Base-by-base conservation (phyloP, 305 asterid species). In the Solanum hybrid region DNA sequence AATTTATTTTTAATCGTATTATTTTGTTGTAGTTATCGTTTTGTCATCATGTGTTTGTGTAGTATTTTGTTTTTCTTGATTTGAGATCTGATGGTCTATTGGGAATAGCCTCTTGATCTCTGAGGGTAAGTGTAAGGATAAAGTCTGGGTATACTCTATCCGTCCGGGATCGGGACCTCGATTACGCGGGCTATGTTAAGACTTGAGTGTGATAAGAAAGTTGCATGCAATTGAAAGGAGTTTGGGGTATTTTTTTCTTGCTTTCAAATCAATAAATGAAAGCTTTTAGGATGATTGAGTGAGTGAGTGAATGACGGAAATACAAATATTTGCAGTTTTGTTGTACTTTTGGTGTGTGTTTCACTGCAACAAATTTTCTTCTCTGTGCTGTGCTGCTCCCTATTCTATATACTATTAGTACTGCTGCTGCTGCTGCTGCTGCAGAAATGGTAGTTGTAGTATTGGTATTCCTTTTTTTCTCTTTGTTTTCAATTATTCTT, bases 271-370 rank as follows among this genome's bases (percentile, higher is more conserved):
- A 84, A 51, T 84, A 93, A 60, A 31, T 76, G 38, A 77, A 32
- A 78, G 79, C 90, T 91, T 94, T 93, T 89, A 75, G 89, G 91
- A 89, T 92, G 93, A 94, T 88, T 94, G 98, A 97, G 92, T 95
- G 98, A 95, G 91, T 91, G 95, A 93, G 69, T 71, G 77, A 71
- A 12, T 79, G 60, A 79, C 85, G 92, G 91, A 75, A 69, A 40
- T 92, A 90, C 90, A 69, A 73, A 89, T 66, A 86, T 92, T 79
- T 91, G 88, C 92, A 89, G 88, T 29, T 76, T 56, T 11, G 17
- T 34, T 91, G 97, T 96, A 94, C 98, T 91, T 92, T 37, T 56
- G 32, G 76, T 56, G 88, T 82, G 46, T 85, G 69, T 51, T 32
- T 56, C 13, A 85, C 88, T 85, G 80, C 79, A 87, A 16, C 69